Evolutionary conservation across 495 filamentous ascomycete species (phyloP).

Genomic region (Aspergillus indologenus): DNA sequence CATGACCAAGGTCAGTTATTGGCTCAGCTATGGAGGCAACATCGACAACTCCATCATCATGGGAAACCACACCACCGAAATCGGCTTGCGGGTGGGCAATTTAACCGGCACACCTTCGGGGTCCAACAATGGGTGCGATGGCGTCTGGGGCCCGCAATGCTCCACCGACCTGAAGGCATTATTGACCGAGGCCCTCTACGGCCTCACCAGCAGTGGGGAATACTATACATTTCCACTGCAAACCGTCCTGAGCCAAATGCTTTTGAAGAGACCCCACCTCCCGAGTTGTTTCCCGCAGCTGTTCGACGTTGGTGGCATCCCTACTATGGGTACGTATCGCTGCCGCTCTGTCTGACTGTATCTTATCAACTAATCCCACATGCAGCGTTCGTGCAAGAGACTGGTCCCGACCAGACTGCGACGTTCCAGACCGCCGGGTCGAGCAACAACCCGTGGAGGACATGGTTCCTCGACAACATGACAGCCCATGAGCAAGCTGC

Average conservation of each 20-base stretch:
- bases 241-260: constrained; percentile 31
- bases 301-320: constrained; percentile 37
- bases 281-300: constrained; percentile 31
- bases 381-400: constrained; percentile 38
- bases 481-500: constrained; percentile 34
- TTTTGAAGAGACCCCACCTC: constrained; percentile 21
- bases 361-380: constrained; percentile 7
- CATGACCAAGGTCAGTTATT: constrained; percentile 42
- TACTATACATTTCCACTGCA: constrained; percentile 34
- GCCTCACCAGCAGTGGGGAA: constrained; percentile 26
- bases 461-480: constrained; percentile 41
- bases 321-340: constrained; percentile 33
- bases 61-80: constrained; percentile 40
- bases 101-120: constrained; percentile 37
- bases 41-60: constrained; percentile 33
- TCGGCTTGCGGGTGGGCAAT: constrained; percentile 42
- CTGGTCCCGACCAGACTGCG: constrained; percentile 25
- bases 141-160: constrained; percentile 39
- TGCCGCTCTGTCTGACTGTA: not conserved
- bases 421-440: constrained; percentile 32
- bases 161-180: constrained; percentile 32
- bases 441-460: constrained; percentile 35
- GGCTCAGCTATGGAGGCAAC: constrained; percentile 38
- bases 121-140: constrained; percentile 41
- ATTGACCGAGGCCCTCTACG: constrained; percentile 29